phyloP scores from a whole-genome alignment of 1,284 basidiomycete species.

The Spongispora temasekensis region DNA sequence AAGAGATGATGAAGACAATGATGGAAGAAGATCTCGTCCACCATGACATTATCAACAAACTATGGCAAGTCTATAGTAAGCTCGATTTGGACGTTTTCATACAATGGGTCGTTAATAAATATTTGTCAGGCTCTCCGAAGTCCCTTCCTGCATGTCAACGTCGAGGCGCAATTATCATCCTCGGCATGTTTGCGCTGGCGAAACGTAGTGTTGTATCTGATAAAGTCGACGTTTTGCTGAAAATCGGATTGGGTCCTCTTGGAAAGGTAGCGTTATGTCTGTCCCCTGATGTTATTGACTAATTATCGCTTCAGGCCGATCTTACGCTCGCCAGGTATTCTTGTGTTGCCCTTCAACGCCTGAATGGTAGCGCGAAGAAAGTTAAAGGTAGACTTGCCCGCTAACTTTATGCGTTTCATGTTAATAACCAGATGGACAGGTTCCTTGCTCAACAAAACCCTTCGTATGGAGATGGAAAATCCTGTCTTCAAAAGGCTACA shows the following conservation, averaged over 20 bases:
- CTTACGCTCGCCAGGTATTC: conserved; percentile 91
- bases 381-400: conserved; percentile 72
- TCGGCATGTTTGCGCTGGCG: conserved; percentile 94
- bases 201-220: conserved; percentile 86
- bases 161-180: conserved; percentile 90
- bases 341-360: conserved; percentile 88
- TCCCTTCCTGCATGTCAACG: conserved; percentile 82
- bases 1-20: conserved; percentile 95
- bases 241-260: conserved; percentile 83
- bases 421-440: conserved; percentile 44
- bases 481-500: conserved; percentile 84
- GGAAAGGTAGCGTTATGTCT: conserved; percentile 62
- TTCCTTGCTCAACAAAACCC: conserved; percentile 84
- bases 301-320: conserved; percentile 60
- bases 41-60: conserved; percentile 81
- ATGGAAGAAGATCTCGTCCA: conserved; percentile 87
- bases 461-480: conserved; percentile 88
- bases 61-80: conserved; percentile 96
- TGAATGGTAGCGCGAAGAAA: conserved; percentile 96
- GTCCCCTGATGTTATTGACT: neutral
- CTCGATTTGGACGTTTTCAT: conserved; percentile 8
- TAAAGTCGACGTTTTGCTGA: conserved; percentile 82
- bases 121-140: conserved; percentile 65
- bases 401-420: neutral
- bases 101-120: neutral